Percentiles rank a stretch among this genome's conserved stretches.
These are phyloP conservation scores for Rhytidiadelphus loreus DNA, from an alignment of 225 moss, liverwort and hornwort genomes.

Conservation along the genomic window DNA sequence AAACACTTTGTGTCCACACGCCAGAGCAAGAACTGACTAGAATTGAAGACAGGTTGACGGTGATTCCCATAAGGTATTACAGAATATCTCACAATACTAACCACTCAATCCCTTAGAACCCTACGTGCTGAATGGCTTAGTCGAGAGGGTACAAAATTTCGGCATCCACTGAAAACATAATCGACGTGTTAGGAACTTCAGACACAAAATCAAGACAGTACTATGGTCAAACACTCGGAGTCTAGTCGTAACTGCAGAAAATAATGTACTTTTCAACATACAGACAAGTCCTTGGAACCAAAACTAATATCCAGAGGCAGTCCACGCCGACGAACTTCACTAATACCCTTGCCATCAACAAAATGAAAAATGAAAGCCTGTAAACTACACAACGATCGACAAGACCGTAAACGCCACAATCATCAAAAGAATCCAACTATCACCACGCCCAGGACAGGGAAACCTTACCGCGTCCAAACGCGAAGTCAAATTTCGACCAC, in stretches of 20 bases:
- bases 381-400: not conserved
- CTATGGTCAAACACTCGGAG: not conserved
- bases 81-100: not conserved
- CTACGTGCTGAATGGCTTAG: not conserved
- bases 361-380: not conserved
- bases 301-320: not conserved
- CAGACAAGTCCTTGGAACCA: not conserved
- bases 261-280: not conserved
- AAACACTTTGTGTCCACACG: not conserved
- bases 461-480: slow-evolving; percentile 5
- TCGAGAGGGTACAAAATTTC: not conserved
- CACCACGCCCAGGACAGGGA: not conserved
- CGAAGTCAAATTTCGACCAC: not conserved
- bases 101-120: not conserved
- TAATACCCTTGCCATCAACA: not conserved
- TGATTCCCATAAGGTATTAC: not conserved
- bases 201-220: not conserved
- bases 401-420: not conserved
- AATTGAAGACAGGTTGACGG: not conserved
- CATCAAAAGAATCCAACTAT: not conserved
- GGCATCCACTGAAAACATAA: not conserved
- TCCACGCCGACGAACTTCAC: not conserved
- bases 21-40: not conserved
- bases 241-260: not conserved
- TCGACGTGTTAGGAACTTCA: not conserved